Evolutionary conservation across 768 basidiomycete genomes (phyloP), one percentile per base, ranked within the genome.

Genomic region (Lactifluus piperatus): DNA sequence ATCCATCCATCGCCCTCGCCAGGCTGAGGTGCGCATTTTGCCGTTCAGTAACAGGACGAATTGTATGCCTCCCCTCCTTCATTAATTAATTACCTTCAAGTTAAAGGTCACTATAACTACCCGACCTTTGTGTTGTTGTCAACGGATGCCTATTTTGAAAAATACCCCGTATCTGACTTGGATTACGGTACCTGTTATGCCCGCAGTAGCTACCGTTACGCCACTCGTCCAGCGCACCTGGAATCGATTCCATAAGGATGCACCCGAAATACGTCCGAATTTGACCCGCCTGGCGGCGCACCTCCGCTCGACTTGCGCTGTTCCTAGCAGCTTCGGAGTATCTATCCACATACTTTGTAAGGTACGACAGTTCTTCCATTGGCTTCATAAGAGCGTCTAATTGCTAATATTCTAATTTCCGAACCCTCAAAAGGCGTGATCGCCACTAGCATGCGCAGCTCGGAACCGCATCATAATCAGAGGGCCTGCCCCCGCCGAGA

Each of bases 31-130:
- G 37, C 51, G 57, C 52, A 51, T 24, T 48, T 20, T 46, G 18
- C 16, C 45, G 14, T 49, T 26, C 29, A 29, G 51, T 37, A 34
- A 44, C 37, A 16, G 30, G 36, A 56, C 34, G 34, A 44, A n/a
- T 22, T 50, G 24, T 39, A 32, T 20, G 27, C 20, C 32, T 20
- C n/a, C n/a, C n/a, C n/a, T n/a, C 57, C 8, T 49, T 34, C 30
- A 24, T 41, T 49, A 48, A 56, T 60, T 55, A 36, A 55, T 34
- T 60, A 39, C 46, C 29, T n/a, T n/a, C n/a, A n/a, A n/a, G 36
- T 47, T n/a, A 36, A 13, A 41, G 37, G 60, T 61, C 54, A 50
- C 60, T 61, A 61, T 61, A 56, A 56, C 60, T 61, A 61, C 60
- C 45, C 11, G 24, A 24, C 34, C 51, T 60, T 61, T 61, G 59